Evolutionary conservation across 257 asterid genomes (phyloP).

Genomic region (Salvia rosmarinus): DNA sequence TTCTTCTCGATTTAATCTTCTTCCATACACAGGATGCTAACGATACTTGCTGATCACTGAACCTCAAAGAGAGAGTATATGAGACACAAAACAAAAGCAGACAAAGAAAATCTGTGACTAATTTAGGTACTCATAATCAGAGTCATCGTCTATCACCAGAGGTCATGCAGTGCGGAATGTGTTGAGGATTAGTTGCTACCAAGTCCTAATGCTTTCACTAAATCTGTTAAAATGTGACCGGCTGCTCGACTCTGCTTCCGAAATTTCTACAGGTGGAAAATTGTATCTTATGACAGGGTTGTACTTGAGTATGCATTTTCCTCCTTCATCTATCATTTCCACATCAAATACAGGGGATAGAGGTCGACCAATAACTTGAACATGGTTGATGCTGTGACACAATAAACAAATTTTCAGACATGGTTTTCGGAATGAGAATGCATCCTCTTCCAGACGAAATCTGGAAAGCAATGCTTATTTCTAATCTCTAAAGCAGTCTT

Average conservation of each 20-base stretch:
- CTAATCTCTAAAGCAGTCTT: not conserved
- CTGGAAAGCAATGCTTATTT: not conserved
- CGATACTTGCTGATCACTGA: not conserved
- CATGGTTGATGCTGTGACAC: conserved; percentile 57
- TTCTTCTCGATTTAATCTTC: not conserved
- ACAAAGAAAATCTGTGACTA: conserved; percentile 3
- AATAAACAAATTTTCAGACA: not conserved
- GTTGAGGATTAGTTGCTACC: conserved; percentile 61
- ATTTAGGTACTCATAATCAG: conserved; percentile 43
- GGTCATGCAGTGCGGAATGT: conserved; percentile 54
- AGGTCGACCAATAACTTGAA: conserved; percentile 67
- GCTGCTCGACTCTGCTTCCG: conserved; percentile 45
- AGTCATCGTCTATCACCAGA: conserved; percentile 40
- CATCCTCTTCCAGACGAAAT: not conserved
- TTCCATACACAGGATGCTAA: not conserved
- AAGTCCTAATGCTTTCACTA: conserved; percentile 55
- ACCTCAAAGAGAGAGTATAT: not conserved
- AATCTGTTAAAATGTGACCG: conserved; percentile 48
- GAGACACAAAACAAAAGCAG: not conserved
- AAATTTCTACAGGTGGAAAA: conserved; percentile 28
- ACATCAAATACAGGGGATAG: conserved; percentile 63
- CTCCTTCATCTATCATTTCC: conserved; percentile 49
- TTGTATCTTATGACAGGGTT: conserved; percentile 29
- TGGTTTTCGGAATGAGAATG: not conserved
- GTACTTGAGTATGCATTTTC: conserved; percentile 60